Percentiles rank a stretch among this genome's conserved stretches.
Evolutionary conservation across 208 protist genomes (phyloP).

Genomic region (Acanthamoeba rhysodes): DNA sequence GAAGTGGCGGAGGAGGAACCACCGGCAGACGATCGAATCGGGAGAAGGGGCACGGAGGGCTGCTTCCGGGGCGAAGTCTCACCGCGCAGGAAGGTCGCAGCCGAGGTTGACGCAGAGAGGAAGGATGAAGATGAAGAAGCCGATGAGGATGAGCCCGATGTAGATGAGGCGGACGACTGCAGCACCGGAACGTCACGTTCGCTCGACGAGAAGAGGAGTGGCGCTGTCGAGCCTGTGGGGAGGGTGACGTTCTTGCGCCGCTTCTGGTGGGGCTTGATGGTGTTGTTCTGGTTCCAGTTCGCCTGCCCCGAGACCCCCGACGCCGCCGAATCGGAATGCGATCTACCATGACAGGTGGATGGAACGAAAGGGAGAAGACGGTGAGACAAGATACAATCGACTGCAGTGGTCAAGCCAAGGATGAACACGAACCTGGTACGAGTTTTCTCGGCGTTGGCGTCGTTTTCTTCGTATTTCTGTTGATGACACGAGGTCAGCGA

Average conservation of each 20-base stretch:
- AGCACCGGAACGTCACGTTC: background rate
- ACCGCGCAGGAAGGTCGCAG: background rate
- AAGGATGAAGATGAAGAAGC: background rate
- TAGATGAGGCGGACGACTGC: background rate
- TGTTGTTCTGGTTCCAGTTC: background rate
- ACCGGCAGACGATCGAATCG: background rate
- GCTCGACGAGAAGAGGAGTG: constrained; percentile 35
- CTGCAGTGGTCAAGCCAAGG: background rate
- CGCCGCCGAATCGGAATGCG: constrained; percentile 33
- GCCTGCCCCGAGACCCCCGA: background rate
- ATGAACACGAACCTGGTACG: background rate
- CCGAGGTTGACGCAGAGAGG: background rate
- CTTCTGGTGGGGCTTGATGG: background rate
- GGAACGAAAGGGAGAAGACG: background rate
- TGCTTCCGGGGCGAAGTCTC: background rate
- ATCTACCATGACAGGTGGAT: background rate
- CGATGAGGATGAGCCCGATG: background rate
- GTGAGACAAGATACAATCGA: background rate
- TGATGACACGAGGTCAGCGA: background rate
- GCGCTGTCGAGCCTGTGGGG: background rate
- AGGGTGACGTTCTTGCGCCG: constrained; percentile 45
- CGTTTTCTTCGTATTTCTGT: background rate
- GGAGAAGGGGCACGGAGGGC: background rate
- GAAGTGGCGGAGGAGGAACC: background rate
- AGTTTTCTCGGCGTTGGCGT: background rate